These are phyloP conservation scores for Pythium myriotylum DNA, from an alignment of 352 stramenopile genomes.

Conservation along the genomic window DNA sequence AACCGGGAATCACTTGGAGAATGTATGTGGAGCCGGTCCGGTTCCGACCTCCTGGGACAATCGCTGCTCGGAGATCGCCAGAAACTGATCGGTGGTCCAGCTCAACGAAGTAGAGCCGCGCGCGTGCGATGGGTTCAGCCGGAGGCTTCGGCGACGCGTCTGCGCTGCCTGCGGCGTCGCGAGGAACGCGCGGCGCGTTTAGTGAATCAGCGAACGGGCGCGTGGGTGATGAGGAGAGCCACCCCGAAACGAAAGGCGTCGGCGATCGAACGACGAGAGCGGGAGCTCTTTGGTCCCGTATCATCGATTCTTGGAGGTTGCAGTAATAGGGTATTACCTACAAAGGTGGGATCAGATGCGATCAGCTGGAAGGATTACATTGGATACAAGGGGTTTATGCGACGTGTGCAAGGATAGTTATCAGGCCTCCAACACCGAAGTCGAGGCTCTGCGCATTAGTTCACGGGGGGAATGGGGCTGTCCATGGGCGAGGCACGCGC, in stretches of 20 bases:
- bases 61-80: constrained; percentile 8
- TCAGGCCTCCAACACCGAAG: neutral
- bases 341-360: too few relatives aligned
- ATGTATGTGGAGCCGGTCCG: constrained; percentile 19
- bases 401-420: neutral
- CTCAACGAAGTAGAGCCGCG: neutral
- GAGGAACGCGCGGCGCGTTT: too few relatives aligned
- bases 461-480: neutral
- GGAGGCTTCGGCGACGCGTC: too few relatives aligned
- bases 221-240: too few relatives aligned
- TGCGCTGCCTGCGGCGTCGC: too few relatives aligned
- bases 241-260: too few relatives aligned
- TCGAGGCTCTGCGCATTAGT: constrained; percentile 2
- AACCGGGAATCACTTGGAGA: constrained; percentile 17
- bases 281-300: too few relatives aligned
- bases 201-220: too few relatives aligned
- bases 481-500: neutral
- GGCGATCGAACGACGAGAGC: too few relatives aligned
- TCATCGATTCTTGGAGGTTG: too few relatives aligned
- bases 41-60: neutral
- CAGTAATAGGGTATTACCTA: too few relatives aligned
- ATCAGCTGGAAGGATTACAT: neutral
- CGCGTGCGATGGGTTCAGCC: too few relatives aligned
- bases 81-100: constrained; percentile 8
- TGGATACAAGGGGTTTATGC: neutral